Conservation (phyloP, 345 rosid genomes). For the Raphanus sativus region DNA sequence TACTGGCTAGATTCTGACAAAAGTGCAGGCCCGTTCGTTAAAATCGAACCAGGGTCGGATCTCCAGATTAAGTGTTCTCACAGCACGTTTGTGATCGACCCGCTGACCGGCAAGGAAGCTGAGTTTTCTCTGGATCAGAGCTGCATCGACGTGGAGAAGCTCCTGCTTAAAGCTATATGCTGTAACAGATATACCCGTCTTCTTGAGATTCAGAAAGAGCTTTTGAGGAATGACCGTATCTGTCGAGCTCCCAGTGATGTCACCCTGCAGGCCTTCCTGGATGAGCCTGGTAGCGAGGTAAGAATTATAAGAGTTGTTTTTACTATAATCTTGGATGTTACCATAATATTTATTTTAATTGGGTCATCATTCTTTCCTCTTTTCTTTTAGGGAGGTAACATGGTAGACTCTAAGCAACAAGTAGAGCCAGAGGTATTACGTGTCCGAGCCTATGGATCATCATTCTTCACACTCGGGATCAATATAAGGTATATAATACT, state of each 20-base stretch:
- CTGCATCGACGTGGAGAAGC: constrained; percentile 87
- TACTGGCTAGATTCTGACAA: constrained; percentile 88
- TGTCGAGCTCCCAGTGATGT: constrained; percentile 69
- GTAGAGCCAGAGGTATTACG: constrained; percentile 71
- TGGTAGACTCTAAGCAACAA: constrained; percentile 41
- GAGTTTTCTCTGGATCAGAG: constrained; percentile 75
- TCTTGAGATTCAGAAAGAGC: constrained; percentile 90
- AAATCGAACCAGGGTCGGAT: constrained; percentile 89
- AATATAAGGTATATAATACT: constrained; percentile 63
- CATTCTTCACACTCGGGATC: constrained; percentile 84
- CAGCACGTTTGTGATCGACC: constrained; percentile 83
- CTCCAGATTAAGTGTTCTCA: constrained; percentile 73
- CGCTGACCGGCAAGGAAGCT: constrained; percentile 77
- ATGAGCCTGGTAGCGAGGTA: constrained; percentile 53
- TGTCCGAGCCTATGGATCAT: constrained; percentile 90
- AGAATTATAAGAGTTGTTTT: constrained; percentile 44
- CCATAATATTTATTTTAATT: background rate
- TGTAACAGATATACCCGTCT: constrained; percentile 91
- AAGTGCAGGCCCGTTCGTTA: constrained; percentile 66
- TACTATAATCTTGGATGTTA: background rate
- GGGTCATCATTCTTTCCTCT: constrained; percentile 8
- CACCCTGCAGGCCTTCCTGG: constrained; percentile 54
- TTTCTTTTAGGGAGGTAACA: constrained; percentile 54
- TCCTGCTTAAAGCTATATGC: constrained; percentile 81
- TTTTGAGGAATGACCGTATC: constrained; percentile 65